phyloP scores from a whole-genome alignment of 148 eudicot genomes.

The Vaccinium macrocarpon region DNA sequence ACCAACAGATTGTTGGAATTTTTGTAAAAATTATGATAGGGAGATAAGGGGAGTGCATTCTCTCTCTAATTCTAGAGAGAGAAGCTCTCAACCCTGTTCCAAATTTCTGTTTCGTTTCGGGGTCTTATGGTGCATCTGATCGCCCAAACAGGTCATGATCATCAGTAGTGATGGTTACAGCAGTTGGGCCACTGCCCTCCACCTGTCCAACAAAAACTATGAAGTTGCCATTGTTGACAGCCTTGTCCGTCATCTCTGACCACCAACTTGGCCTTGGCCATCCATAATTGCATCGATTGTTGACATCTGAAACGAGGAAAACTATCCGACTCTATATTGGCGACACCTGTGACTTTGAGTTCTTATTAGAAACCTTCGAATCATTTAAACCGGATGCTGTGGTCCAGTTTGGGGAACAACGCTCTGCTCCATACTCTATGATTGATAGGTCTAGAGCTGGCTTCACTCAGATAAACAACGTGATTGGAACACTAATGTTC shows the following conservation, averaged over 20 bases:
- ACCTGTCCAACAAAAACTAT: slow-evolving; percentile 78
- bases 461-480: slow-evolving; percentile 88
- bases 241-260: slow-evolving; percentile 85
- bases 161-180: slow-evolving; percentile 99
- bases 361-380: slow-evolving; percentile 74
- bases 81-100: too few species aligned
- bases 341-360: slow-evolving; percentile 94
- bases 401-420: slow-evolving; percentile 96
- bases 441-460: slow-evolving; percentile 95
- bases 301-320: slow-evolving; percentile 78
- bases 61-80: too few species aligned
- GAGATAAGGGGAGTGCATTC: too few species aligned
- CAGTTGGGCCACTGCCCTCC: slow-evolving; percentile 99
- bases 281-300: slow-evolving; percentile 79
- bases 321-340: slow-evolving; percentile 73
- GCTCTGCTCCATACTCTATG: slow-evolving; percentile 99
- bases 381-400: slow-evolving; percentile 91
- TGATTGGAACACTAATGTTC: slow-evolving; percentile 95
- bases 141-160: slow-evolving; percentile 73
- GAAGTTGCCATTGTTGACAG: slow-evolving; percentile 94
- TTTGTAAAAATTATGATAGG: too few species aligned
- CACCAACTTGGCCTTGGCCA: slow-evolving; percentile 91
- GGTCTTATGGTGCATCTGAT: slow-evolving; percentile 36
- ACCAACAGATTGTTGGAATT: too few species aligned
- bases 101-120: too few species aligned